Base-by-base conservation (phyloP, 306 rosid genomes). In the Crotalaria pallida region DNA sequence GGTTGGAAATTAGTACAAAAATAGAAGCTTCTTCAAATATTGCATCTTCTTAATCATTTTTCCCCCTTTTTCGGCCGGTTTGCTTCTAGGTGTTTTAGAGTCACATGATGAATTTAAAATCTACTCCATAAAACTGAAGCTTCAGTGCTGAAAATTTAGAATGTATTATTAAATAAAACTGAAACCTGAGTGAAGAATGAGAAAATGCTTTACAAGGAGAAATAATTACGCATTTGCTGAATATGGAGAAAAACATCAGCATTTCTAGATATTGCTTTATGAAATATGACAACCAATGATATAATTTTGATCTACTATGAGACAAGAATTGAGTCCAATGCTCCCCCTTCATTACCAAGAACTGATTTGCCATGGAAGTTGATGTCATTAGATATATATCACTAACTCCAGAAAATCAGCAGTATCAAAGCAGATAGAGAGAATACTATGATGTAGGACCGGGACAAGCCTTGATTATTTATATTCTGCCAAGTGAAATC, bases 401-500 rank as follows among this genome's bases (percentile, higher is more conserved):
- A 45, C 68, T 74, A 83, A 72, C 85, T 76, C 77, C 84, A 78
- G 72, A 80, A 82, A 61, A 84, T 78, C 80, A 88, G 76, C 33
- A 85, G 73, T 27, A 83, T 62, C 78, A 74, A 34, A 29, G 83
- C 67, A 49, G 81, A 82, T 11, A 88, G 52, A 40, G 76, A 79
- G 52, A 82, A 65, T 43, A 87, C 74, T 34, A 81, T 59, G 76
- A 45, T 38, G 36, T 66, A 89, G 24, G 81, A 84, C 68, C 76
- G 50, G 62, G 76, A 80, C 78, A 77, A 65, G 27, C 84, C 87
- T 69, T 66, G 77, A 68, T 63, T 70, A 65, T 75, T 66, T 33
- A 81, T 53, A 73, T 51, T 87, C 98, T 93, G 96, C 66, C 59
- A 76, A 82, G 27, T 33, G 62, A 44, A 76, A 74, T 74, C 45